phyloP scores from a whole-genome alignment of 495 filamentous ascomycete species.

The Hypoxylon lenormandii region DNA sequence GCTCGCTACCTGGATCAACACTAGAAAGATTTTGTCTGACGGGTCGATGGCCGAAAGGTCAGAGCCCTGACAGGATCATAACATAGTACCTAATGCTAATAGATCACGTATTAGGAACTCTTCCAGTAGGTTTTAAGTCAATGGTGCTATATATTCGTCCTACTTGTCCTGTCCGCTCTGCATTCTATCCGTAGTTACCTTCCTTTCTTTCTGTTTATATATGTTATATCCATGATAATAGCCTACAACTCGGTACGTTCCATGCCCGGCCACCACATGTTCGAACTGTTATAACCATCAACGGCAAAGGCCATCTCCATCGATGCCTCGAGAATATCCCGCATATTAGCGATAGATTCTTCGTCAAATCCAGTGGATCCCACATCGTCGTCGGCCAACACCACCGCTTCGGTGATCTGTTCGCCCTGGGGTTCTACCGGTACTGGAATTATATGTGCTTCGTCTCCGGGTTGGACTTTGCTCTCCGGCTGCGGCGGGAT shows the following conservation, averaged over 20 bases:
- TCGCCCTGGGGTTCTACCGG: slow-evolving; percentile 9
- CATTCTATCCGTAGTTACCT: background rate
- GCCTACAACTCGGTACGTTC: slow-evolving; percentile 3
- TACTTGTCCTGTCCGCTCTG: too few species aligned
- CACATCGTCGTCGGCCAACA: background rate
- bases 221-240: background rate
- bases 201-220: background rate
- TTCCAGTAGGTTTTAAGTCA: too few species aligned
- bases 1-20: too few species aligned
- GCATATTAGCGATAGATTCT: slow-evolving; percentile 29
- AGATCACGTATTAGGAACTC: too few species aligned
- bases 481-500: background rate
- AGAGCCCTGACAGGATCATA: too few species aligned
- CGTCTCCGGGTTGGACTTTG: background rate
- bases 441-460: slow-evolving; percentile 3
- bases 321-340: slow-evolving; percentile 26
- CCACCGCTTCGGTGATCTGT: background rate
- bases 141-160: too few species aligned
- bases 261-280: slow-evolving; percentile 23
- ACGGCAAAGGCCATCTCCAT: slow-evolving; percentile 34
- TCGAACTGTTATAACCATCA: slow-evolving; percentile 25
- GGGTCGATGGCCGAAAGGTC: too few species aligned
- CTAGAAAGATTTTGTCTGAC: too few species aligned
- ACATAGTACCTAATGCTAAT: too few species aligned
- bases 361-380: slow-evolving; percentile 23